Evolutionary conservation across 1,284 basidiomycete species (phyloP).

Genomic region (Boletus calvinii): DNA sequence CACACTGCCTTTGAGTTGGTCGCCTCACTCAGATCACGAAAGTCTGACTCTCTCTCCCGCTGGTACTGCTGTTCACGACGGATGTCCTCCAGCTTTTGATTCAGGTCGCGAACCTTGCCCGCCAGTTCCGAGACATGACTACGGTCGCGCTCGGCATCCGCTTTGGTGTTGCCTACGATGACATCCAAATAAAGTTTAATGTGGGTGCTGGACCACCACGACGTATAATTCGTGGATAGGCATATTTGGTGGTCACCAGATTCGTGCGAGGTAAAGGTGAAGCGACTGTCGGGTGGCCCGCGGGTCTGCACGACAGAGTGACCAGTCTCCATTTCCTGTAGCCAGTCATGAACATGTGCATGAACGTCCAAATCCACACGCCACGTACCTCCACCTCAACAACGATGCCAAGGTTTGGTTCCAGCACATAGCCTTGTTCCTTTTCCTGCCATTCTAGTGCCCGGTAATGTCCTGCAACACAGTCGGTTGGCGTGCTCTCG

Average conservation of each 20-base stretch:
- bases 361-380: constrained; percentile 2
- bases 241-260: constrained; percentile 97
- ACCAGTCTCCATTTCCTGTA: constrained; percentile 74
- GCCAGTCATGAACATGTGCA: not conserved
- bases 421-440: constrained; percentile 66
- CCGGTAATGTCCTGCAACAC: constrained; percentile 77
- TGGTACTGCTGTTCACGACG: constrained; percentile 97
- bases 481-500: constrained; percentile 9
- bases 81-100: constrained; percentile 90
- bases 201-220: constrained; percentile 85
- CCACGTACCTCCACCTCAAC: constrained; percentile 81
- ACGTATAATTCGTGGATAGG: constrained; percentile 83
- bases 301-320: constrained; percentile 84
- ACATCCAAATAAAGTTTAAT: constrained; percentile 95
- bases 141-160: constrained; percentile 80
- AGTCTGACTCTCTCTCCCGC: constrained; percentile 92
- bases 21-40: constrained; percentile 83
- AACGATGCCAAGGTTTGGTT: constrained; percentile 82
- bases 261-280: constrained; percentile 97
- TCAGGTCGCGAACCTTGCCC: constrained; percentile 85
- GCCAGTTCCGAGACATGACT: constrained; percentile 88
- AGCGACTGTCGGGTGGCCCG: constrained; percentile 86
- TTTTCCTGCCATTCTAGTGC: constrained; percentile 89
- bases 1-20: constrained; percentile 91
- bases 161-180: constrained; percentile 83